Percentiles rank a stretch among this genome's conserved stretches.
Conservation (phyloP, 331 rosid species). For the Dryas integrifolia region DNA sequence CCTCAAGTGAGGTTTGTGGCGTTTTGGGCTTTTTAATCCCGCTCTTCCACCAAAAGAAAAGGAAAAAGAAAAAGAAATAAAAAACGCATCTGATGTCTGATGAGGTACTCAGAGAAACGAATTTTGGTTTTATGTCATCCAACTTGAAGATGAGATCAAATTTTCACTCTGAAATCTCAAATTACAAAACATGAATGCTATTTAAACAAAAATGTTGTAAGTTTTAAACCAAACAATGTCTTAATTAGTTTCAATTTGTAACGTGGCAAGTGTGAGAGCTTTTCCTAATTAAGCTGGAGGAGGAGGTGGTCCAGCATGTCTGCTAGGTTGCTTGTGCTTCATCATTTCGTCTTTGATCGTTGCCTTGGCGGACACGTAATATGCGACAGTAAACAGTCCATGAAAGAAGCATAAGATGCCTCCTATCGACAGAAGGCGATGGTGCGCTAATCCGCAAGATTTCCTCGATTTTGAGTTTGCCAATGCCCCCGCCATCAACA, state of each 20-base stretch:
- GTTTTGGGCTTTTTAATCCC: too few relatives aligned
- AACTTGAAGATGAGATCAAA: not conserved
- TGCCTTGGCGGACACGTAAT: constrained; percentile 58
- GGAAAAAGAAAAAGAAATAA: too few relatives aligned
- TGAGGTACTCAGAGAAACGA: not conserved
- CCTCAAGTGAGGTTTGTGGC: too few relatives aligned
- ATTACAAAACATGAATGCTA: not conserved
- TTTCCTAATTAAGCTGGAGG: not conserved
- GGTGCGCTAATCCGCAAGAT: constrained; percentile 47
- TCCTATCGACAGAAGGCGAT: constrained; percentile 45
- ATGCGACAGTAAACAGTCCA: constrained; percentile 54
- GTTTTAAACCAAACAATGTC: not conserved
- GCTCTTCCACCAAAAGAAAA: too few relatives aligned
- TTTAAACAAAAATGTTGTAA: not conserved
- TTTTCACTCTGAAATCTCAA: not conserved
- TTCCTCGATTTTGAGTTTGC: constrained; percentile 55
- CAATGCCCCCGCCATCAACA: constrained; percentile 63
- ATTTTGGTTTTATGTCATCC: not conserved
- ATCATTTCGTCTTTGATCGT: constrained; percentile 32
- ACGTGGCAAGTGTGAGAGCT: not conserved
- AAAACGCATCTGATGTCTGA: too few relatives aligned
- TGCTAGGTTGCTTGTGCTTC: constrained; percentile 8
- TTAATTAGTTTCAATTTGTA: too few relatives aligned
- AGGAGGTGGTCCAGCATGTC: not conserved
- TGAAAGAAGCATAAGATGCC: constrained; percentile 76